Evolutionary conservation across 2,329 filamentous ascomycete genomes (phyloP).

Genomic region (Lasiodiplodia hormozganensis): DNA sequence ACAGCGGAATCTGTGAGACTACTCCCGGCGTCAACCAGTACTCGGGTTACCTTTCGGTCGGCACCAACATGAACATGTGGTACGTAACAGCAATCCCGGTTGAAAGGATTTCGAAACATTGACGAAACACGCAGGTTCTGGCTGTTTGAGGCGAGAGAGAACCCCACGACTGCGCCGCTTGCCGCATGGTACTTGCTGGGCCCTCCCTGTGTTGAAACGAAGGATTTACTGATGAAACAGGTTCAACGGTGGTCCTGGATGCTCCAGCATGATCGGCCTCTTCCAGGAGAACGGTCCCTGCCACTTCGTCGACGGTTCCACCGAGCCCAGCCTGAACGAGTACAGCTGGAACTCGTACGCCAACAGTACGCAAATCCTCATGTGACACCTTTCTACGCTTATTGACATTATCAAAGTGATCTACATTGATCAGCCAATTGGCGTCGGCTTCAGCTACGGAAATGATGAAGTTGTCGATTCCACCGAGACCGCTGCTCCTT

Average conservation of each 20-base stretch:
- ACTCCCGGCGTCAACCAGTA: conserved; percentile 46
- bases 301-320: conserved; percentile 48
- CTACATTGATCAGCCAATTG: conserved; percentile 49
- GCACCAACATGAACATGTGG: conserved; percentile 48
- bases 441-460: conserved; percentile 53
- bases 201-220: neutral
- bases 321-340: conserved; percentile 52
- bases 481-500: conserved; percentile 55
- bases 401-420: conserved; percentile 39
- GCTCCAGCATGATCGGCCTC: conserved; percentile 25
- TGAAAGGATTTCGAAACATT: neutral
- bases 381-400: neutral
- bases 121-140: conserved; percentile 42
- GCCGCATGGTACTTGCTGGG: conserved; percentile 5
- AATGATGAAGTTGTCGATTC: conserved; percentile 44
- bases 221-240: conserved; percentile 51
- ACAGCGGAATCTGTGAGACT: conserved; percentile 54
- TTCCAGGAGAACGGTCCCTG: conserved; percentile 52
- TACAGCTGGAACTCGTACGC: conserved; percentile 53
- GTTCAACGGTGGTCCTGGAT: conserved; percentile 27
- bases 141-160: conserved; percentile 57
- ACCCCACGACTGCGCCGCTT: conserved; percentile 57
- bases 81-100: neutral
- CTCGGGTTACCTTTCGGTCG: conserved; percentile 46
- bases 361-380: conserved; percentile 38